Evolutionary conservation across 768 basidiomycete genomes (phyloP).

Genomic region (Termitomyces sp.): DNA sequence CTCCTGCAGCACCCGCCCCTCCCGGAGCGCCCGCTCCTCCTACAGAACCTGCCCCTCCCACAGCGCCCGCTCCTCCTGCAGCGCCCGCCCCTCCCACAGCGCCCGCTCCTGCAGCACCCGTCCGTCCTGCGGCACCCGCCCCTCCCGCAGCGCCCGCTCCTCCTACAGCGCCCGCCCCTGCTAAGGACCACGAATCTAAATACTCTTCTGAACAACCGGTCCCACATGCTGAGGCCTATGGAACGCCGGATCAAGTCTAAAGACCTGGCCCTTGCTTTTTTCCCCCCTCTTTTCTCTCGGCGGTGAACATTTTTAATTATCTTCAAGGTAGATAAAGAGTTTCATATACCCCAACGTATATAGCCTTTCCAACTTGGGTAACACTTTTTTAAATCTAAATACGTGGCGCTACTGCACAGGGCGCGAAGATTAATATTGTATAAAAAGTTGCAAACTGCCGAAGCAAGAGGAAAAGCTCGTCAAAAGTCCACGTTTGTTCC

Average conservation of each 20-base stretch:
- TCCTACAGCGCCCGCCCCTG: not conserved
- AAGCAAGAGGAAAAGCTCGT: too few relatives aligned
- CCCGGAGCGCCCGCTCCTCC: conserved; percentile 8
- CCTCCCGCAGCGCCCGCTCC: not conserved
- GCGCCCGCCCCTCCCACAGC: not conserved
- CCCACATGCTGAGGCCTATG: too few relatives aligned
- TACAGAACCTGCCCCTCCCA: not conserved
- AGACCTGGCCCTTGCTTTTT: not conserved
- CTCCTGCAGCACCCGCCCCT: not conserved
- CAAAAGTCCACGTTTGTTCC: too few relatives aligned
- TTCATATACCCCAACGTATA: not conserved
- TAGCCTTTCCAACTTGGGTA: not conserved
- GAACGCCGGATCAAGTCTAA: too few relatives aligned
- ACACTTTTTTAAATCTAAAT: too few relatives aligned
- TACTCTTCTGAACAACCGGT: too few relatives aligned
- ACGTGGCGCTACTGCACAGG: too few relatives aligned
- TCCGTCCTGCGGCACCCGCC: not conserved
- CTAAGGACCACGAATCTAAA: too few relatives aligned
- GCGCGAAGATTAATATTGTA: too few relatives aligned
- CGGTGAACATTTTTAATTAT: not conserved
- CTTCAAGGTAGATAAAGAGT: too few relatives aligned
- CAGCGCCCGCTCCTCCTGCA: conserved; percentile 8
- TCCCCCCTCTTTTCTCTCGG: not conserved
- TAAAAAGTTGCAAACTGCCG: too few relatives aligned
- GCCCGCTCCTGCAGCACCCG: not conserved